Evolutionary conservation across 768 basidiomycete genomes (phyloP), one percentile per base, ranked within the genome.

Genomic region (Mycena haematopus): DNA sequence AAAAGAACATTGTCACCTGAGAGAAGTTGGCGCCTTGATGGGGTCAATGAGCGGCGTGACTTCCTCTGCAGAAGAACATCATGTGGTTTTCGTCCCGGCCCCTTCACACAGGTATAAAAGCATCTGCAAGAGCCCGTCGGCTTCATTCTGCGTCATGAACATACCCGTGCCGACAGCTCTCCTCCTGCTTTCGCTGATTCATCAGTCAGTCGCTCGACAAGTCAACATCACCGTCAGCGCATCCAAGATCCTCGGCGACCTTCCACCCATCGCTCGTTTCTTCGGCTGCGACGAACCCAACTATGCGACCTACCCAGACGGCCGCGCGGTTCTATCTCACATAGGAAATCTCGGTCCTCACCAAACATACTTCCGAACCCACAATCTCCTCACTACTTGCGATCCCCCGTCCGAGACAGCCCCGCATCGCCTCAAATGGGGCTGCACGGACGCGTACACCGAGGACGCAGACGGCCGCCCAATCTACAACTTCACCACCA

Each of bases 341-440:
- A 54, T 65, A 7, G 64, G 64, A 38, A 53, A 35, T 55, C 38
- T 65, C 36, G 64, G 64, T 25, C 64, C 59, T n/a, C 64, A 61
- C 29, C 64, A 65, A 57, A 65, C 64, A 52, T 65, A 65, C 58
- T 65, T 65, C 42, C 64, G 64, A 13, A 60, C 64, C 29, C 64
- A 65, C 42, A 65, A 65, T 44, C 64, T 65, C 54, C 64, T 65
- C 52, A 65, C 64, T 36, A 65, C 64, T 21, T 65, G 64, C 55
- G 64, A 65, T 57, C 64, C 64, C 2, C 25, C 54, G 24, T 33
- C 58, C 50, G 58, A 65, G 27, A 65, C 50, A 36, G 53, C 47
- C 35, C 64, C 64, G 47, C 64, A 65, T 53, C 64, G 59, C 35
- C 58, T 65, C 58, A 65, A 65, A 56, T 65, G 64, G 64, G 64